These are phyloP conservation scores for Aureobasidium zeae DNA, from an alignment of 2,329 filamentous ascomycete species.

Conservation along the genomic window DNA sequence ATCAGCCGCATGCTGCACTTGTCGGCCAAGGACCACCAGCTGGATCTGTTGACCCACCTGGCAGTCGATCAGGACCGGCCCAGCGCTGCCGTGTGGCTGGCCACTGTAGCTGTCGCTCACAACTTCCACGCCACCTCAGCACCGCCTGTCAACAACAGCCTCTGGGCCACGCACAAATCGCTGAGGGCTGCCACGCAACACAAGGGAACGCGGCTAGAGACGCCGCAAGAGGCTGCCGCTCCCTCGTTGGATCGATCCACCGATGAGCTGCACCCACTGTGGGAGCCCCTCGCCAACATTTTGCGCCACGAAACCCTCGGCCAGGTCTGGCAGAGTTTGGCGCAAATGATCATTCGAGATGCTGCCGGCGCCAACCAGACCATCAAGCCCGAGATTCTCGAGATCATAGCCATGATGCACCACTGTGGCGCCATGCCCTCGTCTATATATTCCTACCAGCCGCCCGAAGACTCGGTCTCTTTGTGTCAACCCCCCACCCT, in stretches of 20 bases:
- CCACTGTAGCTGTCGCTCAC: conserved; percentile 34
- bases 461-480: conserved; percentile 28
- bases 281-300: background rate
- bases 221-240: no score
- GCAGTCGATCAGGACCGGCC: conserved; percentile 34
- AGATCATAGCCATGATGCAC: conserved; percentile 41
- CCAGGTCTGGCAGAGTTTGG: conserved; percentile 39
- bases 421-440: conserved; percentile 39
- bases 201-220: no score
- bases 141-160: background rate
- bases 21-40: background rate
- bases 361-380: conserved; percentile 18
- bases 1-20: conserved; percentile 10
- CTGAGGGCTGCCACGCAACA: background rate
- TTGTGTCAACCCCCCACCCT: conserved; percentile 41
- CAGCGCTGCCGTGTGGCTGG: conserved; percentile 38
- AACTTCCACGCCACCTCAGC: background rate
- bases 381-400: conserved; percentile 37
- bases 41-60: conserved; percentile 35
- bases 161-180: background rate
- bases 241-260: conserved; percentile 21
- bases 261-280: conserved; percentile 7
- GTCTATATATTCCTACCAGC: conserved; percentile 35
- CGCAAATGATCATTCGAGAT: conserved; percentile 36
- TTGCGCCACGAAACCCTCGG: conserved; percentile 32